Evolutionary conservation across 176 grass and related monocot genomes (phyloP), one percentile per base, ranked within the genome.

Genomic region (Aegilops sharonensis): DNA sequence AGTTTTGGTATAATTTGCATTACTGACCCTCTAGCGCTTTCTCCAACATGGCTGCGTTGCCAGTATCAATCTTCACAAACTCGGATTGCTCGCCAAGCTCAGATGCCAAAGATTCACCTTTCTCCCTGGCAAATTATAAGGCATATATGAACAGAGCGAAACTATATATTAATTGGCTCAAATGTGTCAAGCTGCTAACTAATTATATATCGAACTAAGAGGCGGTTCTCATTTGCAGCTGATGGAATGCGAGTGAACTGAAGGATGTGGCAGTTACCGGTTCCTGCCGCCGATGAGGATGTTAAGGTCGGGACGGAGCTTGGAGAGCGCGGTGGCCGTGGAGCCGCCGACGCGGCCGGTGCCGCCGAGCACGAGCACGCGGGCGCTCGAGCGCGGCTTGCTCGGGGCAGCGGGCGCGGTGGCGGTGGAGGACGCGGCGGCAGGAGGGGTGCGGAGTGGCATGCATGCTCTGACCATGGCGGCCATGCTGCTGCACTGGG

Each of bases 281-380:
- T 98, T 98, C 81, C 92, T 94, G 77, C 90, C 92, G 1, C 78
- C 92, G 29, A 98, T 45, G 88, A 91, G 79, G 80, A 98, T 84
- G 84, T 47, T 88, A 20, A 95, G 77, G 68, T 88, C 79, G 20
- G 97, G 94, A 24, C 90, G 87, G 80, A 95, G 97, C 25, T 87
- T 89, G 31, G 94, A 94, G 17, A 98, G 94, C 24, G 92, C 94
- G 72, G 87, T 69, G 79, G 94, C 94, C 13, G 97, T 95, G 84
- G 97, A 98, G 4, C 97, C 97, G 9, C 97, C 93, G 62, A 94
- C 90, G 39, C 94, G 94, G 12, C 95, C 95, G 47, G 95, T 91
- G 81, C 92, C 95, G 4, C 95, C 95, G 6, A 98, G 45, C 42
- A 98, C 83, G 39, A 98, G 91, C 60, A 98, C 97, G 79, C 92